phyloP scores from a whole-genome alignment of 164 flowering plant genomes.

The Litsea cubeba region DNA sequence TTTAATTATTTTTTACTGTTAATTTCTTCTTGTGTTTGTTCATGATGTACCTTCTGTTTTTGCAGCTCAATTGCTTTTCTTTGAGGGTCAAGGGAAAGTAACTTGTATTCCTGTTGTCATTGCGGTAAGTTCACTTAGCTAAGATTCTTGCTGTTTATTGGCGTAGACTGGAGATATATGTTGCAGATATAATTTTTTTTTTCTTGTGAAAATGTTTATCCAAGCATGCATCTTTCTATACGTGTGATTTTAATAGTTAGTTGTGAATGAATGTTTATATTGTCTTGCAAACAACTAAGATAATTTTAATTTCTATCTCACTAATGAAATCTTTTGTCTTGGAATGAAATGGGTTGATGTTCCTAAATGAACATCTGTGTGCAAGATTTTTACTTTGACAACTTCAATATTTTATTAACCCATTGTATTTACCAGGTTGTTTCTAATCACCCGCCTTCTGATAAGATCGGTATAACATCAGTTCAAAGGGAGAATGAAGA shows the following conservation, averaged over 20 bases:
- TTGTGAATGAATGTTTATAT: background rate
- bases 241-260: background rate
- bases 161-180: background rate
- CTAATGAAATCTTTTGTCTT: background rate
- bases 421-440: conserved; percentile 49
- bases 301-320: background rate
- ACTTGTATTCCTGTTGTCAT: conserved; percentile 71
- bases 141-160: background rate
- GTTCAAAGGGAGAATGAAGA: conserved; percentile 94
- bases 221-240: background rate
- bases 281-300: background rate
- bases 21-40: background rate
- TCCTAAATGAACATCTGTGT: background rate
- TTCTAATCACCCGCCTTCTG: conserved; percentile 91
- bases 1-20: background rate
- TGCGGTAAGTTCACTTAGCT: conserved; percentile 56
- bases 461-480: conserved; percentile 91
- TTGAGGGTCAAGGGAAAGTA: conserved; percentile 49
- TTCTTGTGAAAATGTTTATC: too few species aligned
- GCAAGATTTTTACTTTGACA: background rate
- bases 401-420: background rate
- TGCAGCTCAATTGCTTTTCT: conserved; percentile 83
- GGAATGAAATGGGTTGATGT: background rate
- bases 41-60: background rate
- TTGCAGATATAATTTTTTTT: too few species aligned